A percentile compares a stretch with the other conserved stretches of the same genome.
Evolutionary conservation across 805 yeast genomes (phyloP).

Genomic region (Candida piceae): DNA sequence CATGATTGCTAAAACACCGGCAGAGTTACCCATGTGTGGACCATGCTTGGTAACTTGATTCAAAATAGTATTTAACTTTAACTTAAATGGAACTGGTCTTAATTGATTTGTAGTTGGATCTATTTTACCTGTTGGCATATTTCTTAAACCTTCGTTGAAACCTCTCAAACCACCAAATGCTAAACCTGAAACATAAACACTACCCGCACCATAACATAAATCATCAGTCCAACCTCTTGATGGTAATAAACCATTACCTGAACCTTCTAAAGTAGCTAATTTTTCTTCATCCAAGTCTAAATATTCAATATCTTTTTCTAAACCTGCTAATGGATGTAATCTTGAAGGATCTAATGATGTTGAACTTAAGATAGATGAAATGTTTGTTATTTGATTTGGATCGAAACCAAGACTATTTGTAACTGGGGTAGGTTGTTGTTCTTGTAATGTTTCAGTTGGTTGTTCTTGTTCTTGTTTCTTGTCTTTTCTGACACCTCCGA

Average conservation of each 20-base stretch:
- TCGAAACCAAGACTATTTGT: conserved; percentile 53
- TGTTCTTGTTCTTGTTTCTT: conserved; percentile 13
- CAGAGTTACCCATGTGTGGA: conserved; percentile 90
- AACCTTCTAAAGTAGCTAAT: conserved; percentile 72
- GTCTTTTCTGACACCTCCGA: conserved; percentile 38
- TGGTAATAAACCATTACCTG: conserved; percentile 79
- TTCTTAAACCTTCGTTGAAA: conserved; percentile 75
- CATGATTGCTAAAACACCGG: conserved; percentile 87
- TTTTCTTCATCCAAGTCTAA: conserved; percentile 84
- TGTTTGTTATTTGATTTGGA: conserved; percentile 58
- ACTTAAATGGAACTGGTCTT: conserved; percentile 66
- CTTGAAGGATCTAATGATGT: conserved; percentile 63
- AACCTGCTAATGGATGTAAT: conserved; percentile 89
- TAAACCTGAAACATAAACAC: conserved; percentile 80
- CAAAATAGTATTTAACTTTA: conserved; percentile 82
- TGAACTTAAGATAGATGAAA: conserved; percentile 53
- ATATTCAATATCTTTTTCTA: conserved; percentile 85
- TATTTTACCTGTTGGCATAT: conserved; percentile 55
- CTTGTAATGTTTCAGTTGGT: conserved; percentile 8
- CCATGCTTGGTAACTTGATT: conserved; percentile 94
- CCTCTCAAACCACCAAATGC: conserved; percentile 91
- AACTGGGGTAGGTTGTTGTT: conserved; percentile 19
- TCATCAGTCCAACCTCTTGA: conserved; percentile 98
- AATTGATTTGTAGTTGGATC: conserved; percentile 51
- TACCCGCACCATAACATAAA: conserved; percentile 95